phyloP scores from a whole-genome alignment of 306 rosid genomes.

The Begonia peltatifolia region DNA sequence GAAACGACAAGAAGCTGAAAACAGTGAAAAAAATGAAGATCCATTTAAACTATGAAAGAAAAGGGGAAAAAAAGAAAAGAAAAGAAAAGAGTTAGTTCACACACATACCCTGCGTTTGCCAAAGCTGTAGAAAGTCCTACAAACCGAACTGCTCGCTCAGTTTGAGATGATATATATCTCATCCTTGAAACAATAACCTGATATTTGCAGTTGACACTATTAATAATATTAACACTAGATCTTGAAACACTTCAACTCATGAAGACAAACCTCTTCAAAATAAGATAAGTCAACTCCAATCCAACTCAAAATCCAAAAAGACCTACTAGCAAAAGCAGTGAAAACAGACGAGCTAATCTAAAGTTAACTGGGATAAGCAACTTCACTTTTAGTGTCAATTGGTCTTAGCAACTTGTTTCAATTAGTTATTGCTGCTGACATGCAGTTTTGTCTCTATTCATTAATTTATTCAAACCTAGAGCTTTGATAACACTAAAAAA shows the following conservation, averaged over 20 bases:
- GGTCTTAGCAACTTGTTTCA: background rate
- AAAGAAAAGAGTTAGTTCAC: background rate
- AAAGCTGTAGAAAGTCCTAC: conserved; percentile 93
- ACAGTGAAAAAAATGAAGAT: too few relatives aligned
- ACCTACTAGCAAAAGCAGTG: background rate
- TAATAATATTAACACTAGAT: background rate
- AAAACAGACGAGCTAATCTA: background rate
- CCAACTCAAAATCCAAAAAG: background rate
- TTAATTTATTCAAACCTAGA: too few relatives aligned
- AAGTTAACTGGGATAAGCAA: too few relatives aligned
- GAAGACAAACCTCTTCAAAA: background rate
- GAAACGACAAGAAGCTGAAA: background rate
- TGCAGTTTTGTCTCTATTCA: too few relatives aligned
- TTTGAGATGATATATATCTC: conserved; percentile 97
- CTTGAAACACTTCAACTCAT: background rate
- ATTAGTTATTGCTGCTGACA: background rate
- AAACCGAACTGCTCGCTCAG: conserved; percentile 80
- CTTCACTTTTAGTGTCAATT: background rate
- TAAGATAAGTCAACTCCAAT: background rate
- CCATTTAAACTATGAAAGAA: too few relatives aligned
- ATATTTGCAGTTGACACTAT: conserved; percentile 5
- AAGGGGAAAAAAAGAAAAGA: too few relatives aligned
- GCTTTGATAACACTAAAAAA: too few relatives aligned
- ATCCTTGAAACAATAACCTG: conserved; percentile 96
- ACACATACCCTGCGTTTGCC: conserved; percentile 85